These are phyloP conservation scores for Fistulina hepatica DNA, from an alignment of 1,284 basidiomycete species.

Conservation along the genomic window DNA sequence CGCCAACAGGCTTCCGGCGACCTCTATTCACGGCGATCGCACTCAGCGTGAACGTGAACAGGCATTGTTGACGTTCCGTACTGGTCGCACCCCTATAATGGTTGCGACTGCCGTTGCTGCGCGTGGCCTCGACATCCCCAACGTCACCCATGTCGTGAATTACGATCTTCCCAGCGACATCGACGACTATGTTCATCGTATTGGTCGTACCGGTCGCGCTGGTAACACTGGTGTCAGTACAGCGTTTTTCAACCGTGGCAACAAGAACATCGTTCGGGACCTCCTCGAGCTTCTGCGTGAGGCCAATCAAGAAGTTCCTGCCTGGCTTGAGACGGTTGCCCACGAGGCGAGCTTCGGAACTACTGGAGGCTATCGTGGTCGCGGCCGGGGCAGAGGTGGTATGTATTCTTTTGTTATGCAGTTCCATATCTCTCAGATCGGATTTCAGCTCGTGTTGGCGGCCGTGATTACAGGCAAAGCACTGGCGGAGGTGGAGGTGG, in stretches of 20 bases:
- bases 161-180: conserved; percentile 99
- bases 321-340: conserved; percentile 85
- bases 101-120: conserved; percentile 98
- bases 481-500: conserved; percentile 29
- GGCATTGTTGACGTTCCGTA: conserved; percentile 92
- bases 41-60: conserved; percentile 96
- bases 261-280: conserved; percentile 87
- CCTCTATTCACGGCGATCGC: conserved; percentile 97
- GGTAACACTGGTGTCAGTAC: conserved; percentile 96
- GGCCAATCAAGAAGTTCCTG: conserved; percentile 92
- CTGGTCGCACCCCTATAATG: conserved; percentile 90
- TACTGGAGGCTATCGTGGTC: conserved; percentile 36
- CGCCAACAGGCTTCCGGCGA: conserved; percentile 75
- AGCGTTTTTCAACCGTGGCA: conserved; percentile 89
- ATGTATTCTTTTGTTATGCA: conserved; percentile 26
- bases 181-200: conserved; percentile 97
- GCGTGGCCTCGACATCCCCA: conserved; percentile 98
- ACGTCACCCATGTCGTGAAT: conserved; percentile 98
- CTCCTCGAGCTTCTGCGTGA: conserved; percentile 90
- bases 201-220: conserved; percentile 98
- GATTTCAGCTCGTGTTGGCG: conserved; percentile 31
- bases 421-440: too few species aligned
- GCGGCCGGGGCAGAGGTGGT: conserved; percentile 49
- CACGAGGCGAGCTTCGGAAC: conserved; percentile 69
- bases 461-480: conserved; percentile 27